Base-by-base conservation (phyloP, 768 basidiomycete species). In the Tulasnella sp. region DNA sequence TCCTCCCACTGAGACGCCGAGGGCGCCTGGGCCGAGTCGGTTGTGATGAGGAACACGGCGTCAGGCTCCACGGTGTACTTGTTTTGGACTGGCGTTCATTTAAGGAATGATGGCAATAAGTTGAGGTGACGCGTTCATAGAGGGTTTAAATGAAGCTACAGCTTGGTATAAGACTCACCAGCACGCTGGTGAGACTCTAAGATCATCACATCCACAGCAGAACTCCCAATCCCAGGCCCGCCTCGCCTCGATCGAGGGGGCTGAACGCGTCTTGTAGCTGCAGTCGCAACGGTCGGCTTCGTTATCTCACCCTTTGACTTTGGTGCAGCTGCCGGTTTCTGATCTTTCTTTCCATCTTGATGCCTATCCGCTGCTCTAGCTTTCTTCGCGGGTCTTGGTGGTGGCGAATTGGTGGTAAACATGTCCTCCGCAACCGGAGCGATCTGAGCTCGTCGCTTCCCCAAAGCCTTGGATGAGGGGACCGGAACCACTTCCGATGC, bases 201-300 rank as follows among this genome's bases (percentile, higher is more conserved):
- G 69, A 93, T 87, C 81, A 89, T 83, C 56, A 81, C 65, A 73
- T 93, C 91, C 17, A 83, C 76, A 68, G 89, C 86, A 68, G 83
- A 82, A 61, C 73, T 84, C 58, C 90, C 87, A 52, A 87, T 80
- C 34, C 87, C 87, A 27, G 85, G 84, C 15, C 87, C 87, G 57
- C 87, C 84, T 58, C 90, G 80, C 65, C 87, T 77, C 58, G 85
- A 79, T 65, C 91, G 80, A 70, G 87, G 80, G 44, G 91, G 91
- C 59, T 90, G 73, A 45, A 90, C 83, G 69, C 90, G 83, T 72
- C 85, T 86, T 51, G 65, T 65, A 17, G 53, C 56, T 4, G 38
- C 34, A 53, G 53, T 63, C n/a, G 51, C 51, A 17, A 49, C 58
- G 53, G 58, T 57, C 1, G 62, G 55, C 8, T 58, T 62, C 4